Base-by-base conservation (phyloP, 202 grass and related monocot species). In the Saccharum hybrid region DNA sequence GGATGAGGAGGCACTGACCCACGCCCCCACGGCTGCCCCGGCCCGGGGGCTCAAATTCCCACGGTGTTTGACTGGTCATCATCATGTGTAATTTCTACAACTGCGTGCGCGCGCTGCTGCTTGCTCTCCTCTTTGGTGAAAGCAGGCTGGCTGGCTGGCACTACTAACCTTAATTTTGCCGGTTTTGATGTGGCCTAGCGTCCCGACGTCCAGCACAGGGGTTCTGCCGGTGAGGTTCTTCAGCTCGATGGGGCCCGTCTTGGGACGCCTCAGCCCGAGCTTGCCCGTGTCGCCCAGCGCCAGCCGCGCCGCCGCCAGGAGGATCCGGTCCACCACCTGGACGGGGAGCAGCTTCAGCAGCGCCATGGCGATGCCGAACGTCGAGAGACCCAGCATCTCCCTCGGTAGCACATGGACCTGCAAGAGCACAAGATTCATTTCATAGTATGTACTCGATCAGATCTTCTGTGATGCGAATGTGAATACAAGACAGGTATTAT, bases 191-290 rank as follows among this genome's bases (percentile, higher is more conserved):
- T 94, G 86, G n/a, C 56, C 68, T 41, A 98, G 78, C n/a, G 96
- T 86, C n/a, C 96, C 96, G 2, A 94, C 89, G 63, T 98, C 96
- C 45, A 98, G 88, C 71, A 98, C 93, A 5, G 96, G 96, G 23
- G 96, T 98, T 61, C 89, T 84, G 43, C 96, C 96, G 12, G 93
- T 94, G 79, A 96, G 89, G 89, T 77, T 92, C 81, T 98, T 98
- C 22, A 98, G 96, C 81, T 95, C 93, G 52, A 98, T 87, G 80
- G 96, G 96, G 10, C 96, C 96, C 15, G 71, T 90, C 87, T 96
- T 98, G 33, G 96, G 96, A 39, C 93, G 71, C 40, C 75, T 83
- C 2, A 98, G 93, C 19, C 93, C 96, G 36, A 89, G 86, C 87
- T 86, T 86, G 78, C 60, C 73, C 37, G 96, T 96, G 87, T 94